These are phyloP conservation scores for Venturia pyrina DNA, from an alignment of 2,329 filamentous ascomycete species.

Conservation along the genomic window DNA sequence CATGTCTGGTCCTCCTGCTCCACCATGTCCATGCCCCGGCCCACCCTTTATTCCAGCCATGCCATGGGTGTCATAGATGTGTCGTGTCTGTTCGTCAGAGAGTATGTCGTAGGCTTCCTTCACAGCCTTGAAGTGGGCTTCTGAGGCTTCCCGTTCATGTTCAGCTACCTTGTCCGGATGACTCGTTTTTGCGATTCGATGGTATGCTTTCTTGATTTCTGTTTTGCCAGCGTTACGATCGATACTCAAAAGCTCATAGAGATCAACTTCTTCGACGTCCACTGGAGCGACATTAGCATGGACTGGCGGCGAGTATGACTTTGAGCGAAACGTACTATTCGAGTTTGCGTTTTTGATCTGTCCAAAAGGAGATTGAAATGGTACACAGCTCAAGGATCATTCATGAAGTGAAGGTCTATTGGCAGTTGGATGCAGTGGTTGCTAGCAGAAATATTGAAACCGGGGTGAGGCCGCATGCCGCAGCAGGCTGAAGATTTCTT, in stretches of 20 bases:
- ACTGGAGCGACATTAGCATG: neutral
- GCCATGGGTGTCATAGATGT: conserved; percentile 85
- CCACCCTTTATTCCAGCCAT: conserved; percentile 90
- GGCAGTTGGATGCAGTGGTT: neutral
- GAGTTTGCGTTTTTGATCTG: too few relatives aligned
- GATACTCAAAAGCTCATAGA: conserved; percentile 62
- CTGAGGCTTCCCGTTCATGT: conserved; percentile 72
- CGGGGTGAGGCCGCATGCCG: neutral
- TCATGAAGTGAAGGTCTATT: neutral
- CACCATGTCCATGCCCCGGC: conserved; percentile 52
- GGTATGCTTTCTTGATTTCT: conserved; percentile 65
- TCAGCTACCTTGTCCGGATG: conserved; percentile 95
- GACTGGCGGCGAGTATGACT: neutral
- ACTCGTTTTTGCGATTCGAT: conserved; percentile 59
- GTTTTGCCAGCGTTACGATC: conserved; percentile 60
- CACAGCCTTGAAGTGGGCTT: conserved; percentile 84
- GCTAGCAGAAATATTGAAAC: neutral
- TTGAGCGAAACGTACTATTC: neutral
- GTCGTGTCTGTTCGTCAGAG: conserved; percentile 85
- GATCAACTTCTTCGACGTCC: conserved; percentile 3
- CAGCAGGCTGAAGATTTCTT: neutral
- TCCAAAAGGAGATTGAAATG: neutral
- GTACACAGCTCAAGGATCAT: neutral
- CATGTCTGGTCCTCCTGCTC: conserved; percentile 58
- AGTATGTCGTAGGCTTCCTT: conserved; percentile 97